Base-by-base conservation (phyloP, 768 basidiomycete genomes). In the Tricholoma terreum region DNA sequence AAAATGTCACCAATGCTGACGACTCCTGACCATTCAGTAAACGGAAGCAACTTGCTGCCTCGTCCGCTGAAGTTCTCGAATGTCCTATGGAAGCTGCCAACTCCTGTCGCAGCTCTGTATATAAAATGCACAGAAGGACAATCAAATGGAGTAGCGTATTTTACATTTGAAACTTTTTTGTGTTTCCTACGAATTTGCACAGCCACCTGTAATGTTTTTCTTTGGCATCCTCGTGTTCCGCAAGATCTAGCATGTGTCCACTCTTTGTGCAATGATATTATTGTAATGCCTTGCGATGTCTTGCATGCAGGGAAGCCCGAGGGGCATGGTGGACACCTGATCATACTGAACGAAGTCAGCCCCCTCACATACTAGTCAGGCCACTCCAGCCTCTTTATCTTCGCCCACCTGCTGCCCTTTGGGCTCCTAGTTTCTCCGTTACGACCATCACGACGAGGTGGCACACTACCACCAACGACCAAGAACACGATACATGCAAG, bases 91-190 rank as follows among this genome's bases (percentile, higher is more conserved):
- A 19, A 30, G 21, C 0, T 14, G 45, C 17, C 17, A 33, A 19
- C 8, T 22, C 10, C 12, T 4, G 27, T 22, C 33, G 35, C 11
- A 17, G 38, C 30, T 62, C 34, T 50, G 19, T 62, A 30, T 42
- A 54, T 35, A 45, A 50, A 11, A 61, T 61, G 58, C 53, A 61
- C 55, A 65, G 50, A 43, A 49, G 61, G 30, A 63, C n/a, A n/a
- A n/a, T n/a, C n/a, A n/a, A n/a, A n/a, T n/a, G n/a, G n/a, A n/a
- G n/a, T n/a, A n/a, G n/a, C n/a, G n/a, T n/a, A n/a, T n/a, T n/a
- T n/a, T n/a, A n/a, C n/a, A n/a, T n/a, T 38, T 54, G 24, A 36
- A 54, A 12, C 6, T 24, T 17, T 34, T 40, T 48, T 22, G 30
- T 48, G 45, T 48, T 17, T 21, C 45, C 45, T 17, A 17, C 27